These are phyloP conservation scores for Canavalia ensiformis DNA, from an alignment of 306 rosid species.

Conservation along the genomic window DNA sequence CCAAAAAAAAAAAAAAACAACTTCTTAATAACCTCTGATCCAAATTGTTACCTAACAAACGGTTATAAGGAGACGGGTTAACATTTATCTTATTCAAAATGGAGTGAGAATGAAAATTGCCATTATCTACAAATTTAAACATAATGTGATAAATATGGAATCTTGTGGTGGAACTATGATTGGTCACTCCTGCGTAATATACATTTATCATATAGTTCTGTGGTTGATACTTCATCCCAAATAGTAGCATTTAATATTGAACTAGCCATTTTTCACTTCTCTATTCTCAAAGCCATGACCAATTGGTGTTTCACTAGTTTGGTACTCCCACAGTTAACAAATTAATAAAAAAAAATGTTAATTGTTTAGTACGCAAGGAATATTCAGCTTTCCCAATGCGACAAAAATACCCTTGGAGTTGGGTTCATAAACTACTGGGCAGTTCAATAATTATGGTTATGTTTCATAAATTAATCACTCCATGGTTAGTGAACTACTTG, in stretches of 20 bases:
- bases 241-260: conserved; percentile 6
- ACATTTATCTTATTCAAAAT: too few relatives aligned
- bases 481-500: conserved; percentile 37
- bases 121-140: too few relatives aligned
- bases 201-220: not conserved
- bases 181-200: not conserved
- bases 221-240: not conserved
- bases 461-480: conserved; percentile 34
- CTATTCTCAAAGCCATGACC: conserved; percentile 44
- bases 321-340: too few relatives aligned
- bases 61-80: too few relatives aligned
- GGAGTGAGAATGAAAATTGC: too few relatives aligned
- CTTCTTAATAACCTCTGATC: too few relatives aligned
- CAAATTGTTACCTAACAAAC: too few relatives aligned
- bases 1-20: too few relatives aligned
- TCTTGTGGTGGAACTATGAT: too few relatives aligned
- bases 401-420: conserved; percentile 81
- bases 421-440: conserved; percentile 49
- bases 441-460: conserved; percentile 49
- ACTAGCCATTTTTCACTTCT: conserved; percentile 3
- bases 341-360: too few relatives aligned
- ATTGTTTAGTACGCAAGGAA: conserved; percentile 47
- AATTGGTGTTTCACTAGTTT: conserved; percentile 27
- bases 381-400: conserved; percentile 90
- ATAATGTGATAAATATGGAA: too few relatives aligned